phyloP scores from a whole-genome alignment of 208 protist genomes.

The Wallacemonas sp. region DNA sequence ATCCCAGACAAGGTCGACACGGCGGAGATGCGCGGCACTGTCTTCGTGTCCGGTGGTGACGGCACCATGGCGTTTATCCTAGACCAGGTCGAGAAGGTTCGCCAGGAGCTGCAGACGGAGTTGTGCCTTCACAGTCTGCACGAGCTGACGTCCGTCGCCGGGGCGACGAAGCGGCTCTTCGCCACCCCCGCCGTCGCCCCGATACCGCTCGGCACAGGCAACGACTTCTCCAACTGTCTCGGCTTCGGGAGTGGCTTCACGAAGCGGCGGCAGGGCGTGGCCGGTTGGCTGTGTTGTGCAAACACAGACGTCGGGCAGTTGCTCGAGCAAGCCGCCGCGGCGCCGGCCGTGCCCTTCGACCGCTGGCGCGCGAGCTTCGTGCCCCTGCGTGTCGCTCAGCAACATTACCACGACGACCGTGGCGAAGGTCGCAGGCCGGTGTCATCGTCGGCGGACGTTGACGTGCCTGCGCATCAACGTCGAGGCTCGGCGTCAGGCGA shows the following conservation, averaged over 20 bases:
- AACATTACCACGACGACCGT: slow-evolving; percentile 5
- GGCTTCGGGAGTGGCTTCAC: slow-evolving; percentile 71
- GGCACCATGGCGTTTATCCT: slow-evolving; percentile 84
- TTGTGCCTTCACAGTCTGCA: slow-evolving; percentile 4
- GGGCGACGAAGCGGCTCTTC: slow-evolving; percentile 17
- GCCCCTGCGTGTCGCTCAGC: slow-evolving; percentile 46
- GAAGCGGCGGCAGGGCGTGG: slow-evolving; percentile 6
- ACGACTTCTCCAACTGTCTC: slow-evolving; percentile 80
- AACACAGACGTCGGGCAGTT: slow-evolving; percentile 38
- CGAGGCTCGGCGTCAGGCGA: too few relatives aligned
- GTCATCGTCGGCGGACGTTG: too few relatives aligned
- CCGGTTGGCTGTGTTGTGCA: slow-evolving; percentile 17
- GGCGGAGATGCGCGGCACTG: slow-evolving; percentile 52
- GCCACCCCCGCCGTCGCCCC: slow-evolving; percentile 69
- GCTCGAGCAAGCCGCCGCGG: slow-evolving; percentile 27
- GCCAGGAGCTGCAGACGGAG: slow-evolving; percentile 41
- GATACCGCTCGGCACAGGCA: slow-evolving; percentile 80
- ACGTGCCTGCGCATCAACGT: too few relatives aligned
- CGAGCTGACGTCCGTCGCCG: not conserved
- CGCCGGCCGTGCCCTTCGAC: slow-evolving; percentile 71
- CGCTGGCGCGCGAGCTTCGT: slow-evolving; percentile 64
- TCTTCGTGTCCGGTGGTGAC: slow-evolving; percentile 81
- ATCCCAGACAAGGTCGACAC: not conserved
- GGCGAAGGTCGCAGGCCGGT: too few relatives aligned
- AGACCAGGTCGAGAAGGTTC: slow-evolving; percentile 56